A percentile compares a stretch with the other conserved stretches of the same genome.
phyloP scores from a whole-genome alignment of 257 asterid species.

The Lavandula angustifolia region DNA sequence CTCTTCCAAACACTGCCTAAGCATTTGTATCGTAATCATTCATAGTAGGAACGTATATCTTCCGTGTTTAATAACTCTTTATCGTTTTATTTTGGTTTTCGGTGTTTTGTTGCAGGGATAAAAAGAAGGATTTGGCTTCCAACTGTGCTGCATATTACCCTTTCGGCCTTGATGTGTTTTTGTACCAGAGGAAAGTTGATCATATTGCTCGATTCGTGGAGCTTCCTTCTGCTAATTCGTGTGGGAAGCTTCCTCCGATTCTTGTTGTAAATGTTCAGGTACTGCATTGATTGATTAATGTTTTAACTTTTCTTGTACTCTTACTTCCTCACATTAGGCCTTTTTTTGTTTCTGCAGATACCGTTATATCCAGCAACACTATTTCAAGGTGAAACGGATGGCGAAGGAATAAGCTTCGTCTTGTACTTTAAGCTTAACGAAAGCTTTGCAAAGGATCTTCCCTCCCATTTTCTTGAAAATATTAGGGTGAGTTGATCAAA shows the following conservation, averaged over 20 bases:
- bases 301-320: background rate
- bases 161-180: conserved; percentile 86
- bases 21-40: background rate
- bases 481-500: conserved; percentile 56
- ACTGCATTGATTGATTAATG: background rate
- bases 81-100: background rate
- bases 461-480: conserved; percentile 72
- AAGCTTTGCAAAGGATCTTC: conserved; percentile 57
- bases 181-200: conserved; percentile 72
- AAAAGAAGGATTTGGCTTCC: conserved; percentile 79
- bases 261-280: conserved; percentile 98
- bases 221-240: conserved; percentile 58
- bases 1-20: too few relatives aligned
- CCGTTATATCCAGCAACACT: conserved; percentile 83
- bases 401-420: conserved; percentile 90
- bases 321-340: background rate
- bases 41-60: background rate
- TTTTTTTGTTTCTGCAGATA: conserved; percentile 50
- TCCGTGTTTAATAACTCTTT: background rate
- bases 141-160: conserved; percentile 86
- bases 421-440: conserved; percentile 84
- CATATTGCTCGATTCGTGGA: conserved; percentile 86
- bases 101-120: conserved; percentile 62
- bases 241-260: conserved; percentile 78
- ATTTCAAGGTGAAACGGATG: conserved; percentile 85